Evolutionary conservation across 2,329 filamentous ascomycete genomes (phyloP).

Genomic region (Aspergillus hiratsukae): DNA sequence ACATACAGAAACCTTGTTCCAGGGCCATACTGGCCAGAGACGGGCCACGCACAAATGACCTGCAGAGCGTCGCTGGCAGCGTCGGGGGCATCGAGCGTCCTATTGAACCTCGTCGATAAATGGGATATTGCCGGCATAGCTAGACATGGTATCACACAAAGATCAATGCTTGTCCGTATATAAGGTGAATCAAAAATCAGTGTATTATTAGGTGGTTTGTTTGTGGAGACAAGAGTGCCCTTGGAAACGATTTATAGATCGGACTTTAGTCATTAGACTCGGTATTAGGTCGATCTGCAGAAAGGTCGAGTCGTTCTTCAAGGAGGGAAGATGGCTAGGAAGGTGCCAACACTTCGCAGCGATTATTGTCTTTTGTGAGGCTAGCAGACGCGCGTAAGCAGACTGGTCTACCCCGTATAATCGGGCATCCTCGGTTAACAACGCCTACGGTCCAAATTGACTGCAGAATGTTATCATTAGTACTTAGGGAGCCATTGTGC

Average conservation of each 20-base stretch:
- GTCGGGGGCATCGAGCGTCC: constrained; percentile 14
- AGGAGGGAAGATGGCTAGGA: background rate
- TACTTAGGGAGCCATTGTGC: background rate
- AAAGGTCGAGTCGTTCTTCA: background rate
- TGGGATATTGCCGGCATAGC: constrained; percentile 18
- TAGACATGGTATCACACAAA: constrained; percentile 3
- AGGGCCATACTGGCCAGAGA: constrained; percentile 41
- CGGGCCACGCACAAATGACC: constrained; percentile 42
- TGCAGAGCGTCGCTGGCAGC: constrained; percentile 22
- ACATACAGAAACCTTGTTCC: constrained; percentile 40
- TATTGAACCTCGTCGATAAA: constrained; percentile 5
- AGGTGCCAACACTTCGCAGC: background rate
- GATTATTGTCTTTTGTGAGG: background rate
- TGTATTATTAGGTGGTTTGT: background rate
- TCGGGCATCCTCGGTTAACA: background rate
- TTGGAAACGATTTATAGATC: background rate
- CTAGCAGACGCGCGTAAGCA: background rate
- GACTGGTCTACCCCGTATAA: background rate
- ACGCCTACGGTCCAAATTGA: background rate
- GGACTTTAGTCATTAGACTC: background rate
- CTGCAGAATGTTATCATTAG: background rate
- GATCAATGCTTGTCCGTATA: background rate
- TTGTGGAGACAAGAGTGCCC: background rate
- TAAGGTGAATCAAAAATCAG: background rate
- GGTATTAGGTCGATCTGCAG: background rate